Evolutionary conservation across 306 rosid species (phyloP), one percentile per base, ranked within the genome.

Genomic region (Quercus suber): DNA sequence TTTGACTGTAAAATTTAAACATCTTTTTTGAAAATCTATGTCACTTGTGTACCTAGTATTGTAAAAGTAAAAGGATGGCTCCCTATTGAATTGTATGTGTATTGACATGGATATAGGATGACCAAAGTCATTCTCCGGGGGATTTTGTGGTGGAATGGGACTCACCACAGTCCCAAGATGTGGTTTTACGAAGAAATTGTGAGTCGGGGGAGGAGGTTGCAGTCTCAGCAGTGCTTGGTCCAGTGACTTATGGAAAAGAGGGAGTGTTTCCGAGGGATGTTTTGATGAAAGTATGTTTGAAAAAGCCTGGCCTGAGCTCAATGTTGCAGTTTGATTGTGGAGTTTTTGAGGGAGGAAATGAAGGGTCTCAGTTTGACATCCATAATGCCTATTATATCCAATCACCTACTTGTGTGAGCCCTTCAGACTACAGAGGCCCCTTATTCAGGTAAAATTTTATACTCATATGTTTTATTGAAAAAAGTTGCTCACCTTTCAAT

Each of bases 201-300:
- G 84, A 85, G 75, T 83, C 89, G 0, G 97, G 97, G 5, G 97
- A 91, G 79, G 97, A 87, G 83, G 78, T 94, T 76, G 92, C 89
- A 2, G 59, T 94, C 51, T 94, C 99, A 7, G 97, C 97, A 2
- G 12, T 88, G 56, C 51, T 89, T 72, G 93, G 93, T 58, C 82
- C 90, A 25, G 71, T 88, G 19, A 69, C 73, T 11, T 80, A 73
- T 2, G 86, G 77, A 21, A 58, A 25, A 13, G 81, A 82, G 1
- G 73, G 76, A 1, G n/a, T 51, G 51, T 86, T 87, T 76, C 77
- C 90, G 4, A 84, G 95, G 84, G 86, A 89, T 15, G 87, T 79
- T 64, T 76, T 82, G 76, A 91, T 92, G 92, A 94, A 94, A 87
- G 86, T 94, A 0, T 92, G 94, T 77, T 56, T 94, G 49, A 89